Percentiles rank a stretch among this genome's conserved stretches.
These are phyloP conservation scores for Solanum etuberosum DNA, from an alignment of 257 asterid genomes.

Conservation along the genomic window DNA sequence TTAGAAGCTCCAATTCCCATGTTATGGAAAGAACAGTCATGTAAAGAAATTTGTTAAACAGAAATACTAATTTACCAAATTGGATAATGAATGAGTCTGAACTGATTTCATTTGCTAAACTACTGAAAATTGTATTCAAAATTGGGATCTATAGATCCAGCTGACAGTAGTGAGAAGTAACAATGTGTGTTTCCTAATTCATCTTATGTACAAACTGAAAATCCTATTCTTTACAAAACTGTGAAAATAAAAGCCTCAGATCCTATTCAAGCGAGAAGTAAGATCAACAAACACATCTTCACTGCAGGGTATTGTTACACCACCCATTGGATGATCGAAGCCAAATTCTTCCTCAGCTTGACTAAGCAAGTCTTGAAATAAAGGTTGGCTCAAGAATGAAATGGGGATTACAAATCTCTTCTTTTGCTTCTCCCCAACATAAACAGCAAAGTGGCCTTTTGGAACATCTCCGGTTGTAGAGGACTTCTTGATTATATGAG, in stretches of 20 bases:
- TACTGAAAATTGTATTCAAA: not conserved
- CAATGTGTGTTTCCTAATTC: not conserved
- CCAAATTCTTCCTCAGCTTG: conserved; percentile 24
- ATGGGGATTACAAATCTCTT: conserved; percentile 18
- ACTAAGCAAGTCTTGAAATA: conserved; percentile 11
- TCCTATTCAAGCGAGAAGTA: conserved; percentile 4
- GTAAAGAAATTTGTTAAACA: not conserved
- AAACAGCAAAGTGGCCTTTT: conserved; percentile 18
- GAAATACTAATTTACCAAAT: not conserved
- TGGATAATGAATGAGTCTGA: not conserved
- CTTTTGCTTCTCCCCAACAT: conserved; percentile 19
- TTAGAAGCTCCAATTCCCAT: not conserved
- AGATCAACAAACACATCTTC: conserved; percentile 20
- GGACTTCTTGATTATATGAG: not conserved
- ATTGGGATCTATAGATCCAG: not conserved
- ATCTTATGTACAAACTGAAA: not conserved
- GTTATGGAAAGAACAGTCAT: not conserved
- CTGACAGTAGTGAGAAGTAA: too few relatives aligned
- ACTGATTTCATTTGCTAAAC: not conserved
- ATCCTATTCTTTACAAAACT: not conserved
- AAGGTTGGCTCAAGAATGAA: conserved; percentile 14
- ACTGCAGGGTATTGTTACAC: conserved; percentile 15
- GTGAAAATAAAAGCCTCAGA: not conserved
- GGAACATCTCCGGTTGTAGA: conserved; percentile 1
- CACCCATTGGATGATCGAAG: conserved; percentile 23